Conservation (phyloP, 2,329 filamentous ascomycete species). For the Knufia petricola region DNA sequence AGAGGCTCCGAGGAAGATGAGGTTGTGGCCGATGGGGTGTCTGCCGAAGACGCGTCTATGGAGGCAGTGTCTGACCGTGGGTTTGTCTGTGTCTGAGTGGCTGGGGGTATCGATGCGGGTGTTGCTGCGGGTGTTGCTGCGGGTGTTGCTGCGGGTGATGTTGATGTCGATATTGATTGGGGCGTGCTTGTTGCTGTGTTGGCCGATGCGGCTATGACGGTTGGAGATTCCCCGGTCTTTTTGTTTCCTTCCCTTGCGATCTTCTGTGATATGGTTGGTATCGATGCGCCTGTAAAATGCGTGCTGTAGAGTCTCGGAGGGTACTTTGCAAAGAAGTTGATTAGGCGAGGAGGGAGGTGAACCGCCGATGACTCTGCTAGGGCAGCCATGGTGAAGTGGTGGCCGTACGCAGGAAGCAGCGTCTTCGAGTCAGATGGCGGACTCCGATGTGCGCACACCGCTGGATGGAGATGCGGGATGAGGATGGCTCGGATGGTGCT, state of each 20-base stretch:
- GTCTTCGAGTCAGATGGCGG: no score
- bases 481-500: neutral
- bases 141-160: slow-evolving; percentile 18
- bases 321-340: slow-evolving; percentile 81
- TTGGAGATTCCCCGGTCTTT: slow-evolving; percentile 5
- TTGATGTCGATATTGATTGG: slow-evolving; percentile 1
- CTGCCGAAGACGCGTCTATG: no score
- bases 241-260: slow-evolving; percentile 8
- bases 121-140: slow-evolving; percentile 41
- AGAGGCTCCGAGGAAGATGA: slow-evolving; percentile 21
- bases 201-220: neutral
- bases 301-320: slow-evolving; percentile 54
- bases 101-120: slow-evolving; percentile 28
- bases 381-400: slow-evolving; percentile 1
- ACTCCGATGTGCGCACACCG: no score
- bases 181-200: neutral
- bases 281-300: slow-evolving; percentile 23
- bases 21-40: slow-evolving; percentile 30
- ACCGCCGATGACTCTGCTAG: slow-evolving; percentile 8
- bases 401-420: neutral
- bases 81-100: no score
- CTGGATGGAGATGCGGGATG: no score
- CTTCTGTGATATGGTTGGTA: slow-evolving; percentile 8
- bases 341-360: slow-evolving; percentile 61
- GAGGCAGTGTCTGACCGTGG: no score